Conservation (phyloP, 1,284 basidiomycete genomes). For the Mycosarcoma mackinlayi region DNA sequence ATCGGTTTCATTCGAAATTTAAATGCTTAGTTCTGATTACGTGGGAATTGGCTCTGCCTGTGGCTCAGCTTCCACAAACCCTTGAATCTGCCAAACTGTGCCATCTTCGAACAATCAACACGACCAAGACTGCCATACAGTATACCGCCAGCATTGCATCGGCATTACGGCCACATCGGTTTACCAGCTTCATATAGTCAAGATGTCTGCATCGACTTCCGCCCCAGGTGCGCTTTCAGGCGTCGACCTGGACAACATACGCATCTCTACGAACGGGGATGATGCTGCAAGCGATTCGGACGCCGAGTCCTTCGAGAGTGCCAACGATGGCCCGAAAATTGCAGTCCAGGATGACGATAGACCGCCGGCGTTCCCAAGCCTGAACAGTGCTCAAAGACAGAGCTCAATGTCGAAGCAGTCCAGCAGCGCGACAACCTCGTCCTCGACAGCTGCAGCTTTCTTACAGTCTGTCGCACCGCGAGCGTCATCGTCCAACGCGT, state of each 20-base stretch:
- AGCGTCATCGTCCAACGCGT: conserved; percentile 4
- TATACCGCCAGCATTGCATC: too few relatives aligned
- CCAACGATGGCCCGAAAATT: conserved; percentile 12
- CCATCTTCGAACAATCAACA: too few relatives aligned
- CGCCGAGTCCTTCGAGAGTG: conserved; percentile 26
- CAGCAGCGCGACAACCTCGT: neutral
- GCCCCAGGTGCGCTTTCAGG: conserved; percentile 7
- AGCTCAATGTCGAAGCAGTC: conserved; percentile 45
- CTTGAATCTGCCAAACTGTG: conserved; percentile 22
- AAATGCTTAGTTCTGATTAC: conserved; percentile 24
- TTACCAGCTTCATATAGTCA: neutral
- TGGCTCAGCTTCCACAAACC: neutral
- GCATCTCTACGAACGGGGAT: conserved; percentile 9
- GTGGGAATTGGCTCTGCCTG: neutral
- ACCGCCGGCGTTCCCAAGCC: conserved; percentile 84
- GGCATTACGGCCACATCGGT: neutral
- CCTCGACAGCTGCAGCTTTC: conserved; percentile 18
- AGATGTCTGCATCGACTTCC: conserved; percentile 6
- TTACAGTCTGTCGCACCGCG: conserved; percentile 37
- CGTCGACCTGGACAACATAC: conserved; percentile 33
- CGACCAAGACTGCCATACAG: too few relatives aligned
- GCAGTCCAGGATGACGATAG: conserved; percentile 72
- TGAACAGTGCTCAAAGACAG: conserved; percentile 81
- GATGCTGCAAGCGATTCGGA: conserved; percentile 22
- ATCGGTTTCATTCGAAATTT: too few relatives aligned